Conservation (phyloP, 768 basidiomycete genomes). For the Boletus pseudopeckii region DNA sequence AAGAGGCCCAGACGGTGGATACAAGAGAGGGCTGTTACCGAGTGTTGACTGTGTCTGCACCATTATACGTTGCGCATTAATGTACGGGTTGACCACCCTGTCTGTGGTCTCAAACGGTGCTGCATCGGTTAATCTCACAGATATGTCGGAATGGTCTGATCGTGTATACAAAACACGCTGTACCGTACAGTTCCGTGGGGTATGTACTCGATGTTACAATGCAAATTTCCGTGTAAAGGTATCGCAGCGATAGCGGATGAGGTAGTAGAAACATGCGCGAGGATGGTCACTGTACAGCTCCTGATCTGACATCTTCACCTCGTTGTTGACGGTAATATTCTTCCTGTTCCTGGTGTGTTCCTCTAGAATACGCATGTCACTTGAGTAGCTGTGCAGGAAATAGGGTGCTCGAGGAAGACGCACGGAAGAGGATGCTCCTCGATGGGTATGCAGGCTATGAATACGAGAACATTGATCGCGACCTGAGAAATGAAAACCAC, state of each 20-base stretch:
- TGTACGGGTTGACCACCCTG: neutral
- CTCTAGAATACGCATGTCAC: conserved; percentile 37
- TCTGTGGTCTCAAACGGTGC: neutral
- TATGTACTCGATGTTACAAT: conserved; percentile 28
- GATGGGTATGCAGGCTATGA: conserved; percentile 71
- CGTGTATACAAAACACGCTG: conserved; percentile 20
- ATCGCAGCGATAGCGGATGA: conserved; percentile 14
- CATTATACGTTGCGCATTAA: neutral
- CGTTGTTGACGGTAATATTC: conserved; percentile 47
- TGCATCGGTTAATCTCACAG: neutral
- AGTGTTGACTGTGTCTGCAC: conserved; percentile 10
- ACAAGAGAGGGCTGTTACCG: conserved; percentile 52
- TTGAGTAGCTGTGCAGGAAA: conserved; percentile 16
- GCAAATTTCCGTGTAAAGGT: conserved; percentile 28
- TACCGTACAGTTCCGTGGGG: conserved; percentile 19
- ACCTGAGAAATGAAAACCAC: conserved; percentile 81
- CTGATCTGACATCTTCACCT: conserved; percentile 16
- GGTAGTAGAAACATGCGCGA: conserved; percentile 8
- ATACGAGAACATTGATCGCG: conserved; percentile 60
- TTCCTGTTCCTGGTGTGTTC: conserved; percentile 61
- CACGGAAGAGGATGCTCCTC: conserved; percentile 65
- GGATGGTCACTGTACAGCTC: conserved; percentile 14
- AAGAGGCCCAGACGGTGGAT: conserved; percentile 78
- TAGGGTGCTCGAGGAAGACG: conserved; percentile 9
- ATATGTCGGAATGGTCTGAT: conserved; percentile 3